phyloP scores from a whole-genome alignment of 768 basidiomycete species.

The Leccinum uliginosum region DNA sequence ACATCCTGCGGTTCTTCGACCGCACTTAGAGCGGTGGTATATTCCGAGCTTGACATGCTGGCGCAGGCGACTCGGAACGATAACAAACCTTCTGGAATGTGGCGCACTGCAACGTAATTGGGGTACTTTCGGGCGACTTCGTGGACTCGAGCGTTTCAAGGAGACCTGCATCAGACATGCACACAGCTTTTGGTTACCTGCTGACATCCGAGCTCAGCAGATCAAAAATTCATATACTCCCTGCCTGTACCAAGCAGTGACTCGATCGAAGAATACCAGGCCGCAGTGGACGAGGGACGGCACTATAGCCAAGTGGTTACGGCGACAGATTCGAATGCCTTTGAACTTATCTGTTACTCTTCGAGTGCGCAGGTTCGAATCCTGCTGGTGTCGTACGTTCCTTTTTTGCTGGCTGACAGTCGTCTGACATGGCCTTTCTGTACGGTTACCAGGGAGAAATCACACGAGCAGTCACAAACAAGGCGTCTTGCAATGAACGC shows the following conservation, averaged over 20 bases:
- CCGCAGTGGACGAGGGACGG: slow-evolving; percentile 7
- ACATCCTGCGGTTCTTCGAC: slow-evolving; percentile 3
- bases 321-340: slow-evolving; percentile 64
- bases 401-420: slow-evolving; percentile 11
- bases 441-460: not conserved
- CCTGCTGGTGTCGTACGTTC: slow-evolving; percentile 53
- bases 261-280: not conserved
- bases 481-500: not conserved
- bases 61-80: not conserved
- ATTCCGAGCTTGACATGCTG: slow-evolving; percentile 10
- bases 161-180: not conserved
- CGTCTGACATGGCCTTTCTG: too few relatives aligned
- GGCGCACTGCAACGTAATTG: slow-evolving; percentile 6
- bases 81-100: not conserved
- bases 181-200: not conserved
- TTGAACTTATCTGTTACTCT: slow-evolving; percentile 51
- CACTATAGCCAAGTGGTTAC: slow-evolving; percentile 76
- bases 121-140: not conserved
- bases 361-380: slow-evolving; percentile 67
- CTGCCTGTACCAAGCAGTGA: too few relatives aligned
- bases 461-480: not conserved
- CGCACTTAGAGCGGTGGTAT: not conserved
- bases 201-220: not conserved
- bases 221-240: not conserved
- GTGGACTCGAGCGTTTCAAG: not conserved